Base-by-base conservation (phyloP, 2,329 filamentous ascomycete species). In the Taxawa tesnikishii region DNA sequence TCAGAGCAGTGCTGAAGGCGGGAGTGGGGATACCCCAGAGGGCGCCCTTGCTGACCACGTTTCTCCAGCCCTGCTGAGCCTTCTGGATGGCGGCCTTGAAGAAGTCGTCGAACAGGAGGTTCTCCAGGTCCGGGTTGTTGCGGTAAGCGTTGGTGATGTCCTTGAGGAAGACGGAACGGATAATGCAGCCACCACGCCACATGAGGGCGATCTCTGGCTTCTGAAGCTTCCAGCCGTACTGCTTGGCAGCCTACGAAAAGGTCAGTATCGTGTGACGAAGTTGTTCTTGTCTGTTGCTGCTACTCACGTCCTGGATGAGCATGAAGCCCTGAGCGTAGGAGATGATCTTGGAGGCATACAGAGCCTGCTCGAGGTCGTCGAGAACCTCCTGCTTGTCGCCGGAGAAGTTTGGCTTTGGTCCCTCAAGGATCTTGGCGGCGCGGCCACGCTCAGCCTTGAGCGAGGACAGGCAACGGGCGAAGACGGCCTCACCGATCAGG, bases 151-250 rank as follows among this genome's bases (percentile, higher is more conserved):
- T 79, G 50, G 90, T 98, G 67, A 98, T 98, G 62, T 98, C 88
- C 79, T 96, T 96, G 47, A 98, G 70, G 84, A 98, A 98, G 57
- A 98, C 90, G 46, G 90, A 96, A 63, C 90, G 88, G 68, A 98
- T 98, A 54, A 98, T 98, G 75, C 90, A 98, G 50, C 90, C 90
- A 68, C 90, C 90, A 61, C 90, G 84, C 90, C 90, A 98, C 90
- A 98, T 98, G 58, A 98, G 81, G 50, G 90, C 90, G 55, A 98
- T 98, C 51, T 92, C 94, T 45, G 90, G 90, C 81, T 96, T 96
- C 81, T 98, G 94, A 50, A 98, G 80, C 75, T 94, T 94, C 90
- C 90, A 98, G 50, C 67, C 64, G 70, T 92, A 98, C 63, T 96
- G 83, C 65, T 80, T 85, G 63, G 88, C 90, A 49, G 90, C 88